Conservation (phyloP, 768 basidiomycete species). For the Kwoniella bestiolae region DNA sequence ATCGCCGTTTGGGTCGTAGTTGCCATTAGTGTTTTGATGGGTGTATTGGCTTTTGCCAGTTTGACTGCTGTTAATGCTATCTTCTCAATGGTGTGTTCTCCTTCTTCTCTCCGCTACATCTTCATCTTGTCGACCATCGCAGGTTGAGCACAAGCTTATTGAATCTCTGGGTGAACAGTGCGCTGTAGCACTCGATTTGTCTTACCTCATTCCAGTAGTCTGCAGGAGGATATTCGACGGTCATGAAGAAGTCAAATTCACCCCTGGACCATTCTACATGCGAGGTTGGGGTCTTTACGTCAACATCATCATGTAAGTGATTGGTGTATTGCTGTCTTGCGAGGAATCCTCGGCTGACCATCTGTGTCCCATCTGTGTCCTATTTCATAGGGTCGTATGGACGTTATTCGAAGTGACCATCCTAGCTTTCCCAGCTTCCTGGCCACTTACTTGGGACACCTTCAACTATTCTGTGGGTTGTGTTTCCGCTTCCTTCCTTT, state of each 20-base stretch:
- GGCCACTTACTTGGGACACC: constrained; percentile 65
- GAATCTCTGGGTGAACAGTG: constrained; percentile 7
- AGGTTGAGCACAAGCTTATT: neutral
- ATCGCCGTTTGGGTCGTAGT: constrained; percentile 77
- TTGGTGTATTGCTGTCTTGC: too few species aligned
- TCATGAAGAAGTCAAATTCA: constrained; percentile 82
- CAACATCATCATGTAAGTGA: constrained; percentile 43
- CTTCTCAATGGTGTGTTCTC: constrained; percentile 71
- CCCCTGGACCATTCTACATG: constrained; percentile 85
- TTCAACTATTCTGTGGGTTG: constrained; percentile 46
- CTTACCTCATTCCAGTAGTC: constrained; percentile 82
- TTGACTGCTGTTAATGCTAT: constrained; percentile 77
- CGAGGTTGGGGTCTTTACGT: constrained; percentile 58
- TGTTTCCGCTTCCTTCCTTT: neutral
- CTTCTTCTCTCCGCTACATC: too few species aligned
- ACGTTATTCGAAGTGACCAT: constrained; percentile 53
- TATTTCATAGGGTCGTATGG: constrained; percentile 24
- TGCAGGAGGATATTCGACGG: constrained; percentile 68
- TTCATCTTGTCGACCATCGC: too few species aligned
- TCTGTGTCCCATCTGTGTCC: neutral
- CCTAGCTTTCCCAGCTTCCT: constrained; percentile 65
- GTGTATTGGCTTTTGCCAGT: constrained; percentile 73
- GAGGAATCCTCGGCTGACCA: neutral
- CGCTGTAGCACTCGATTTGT: constrained; percentile 63
- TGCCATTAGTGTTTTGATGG: constrained; percentile 65